Percentiles rank a stretch among this genome's conserved stretches.
These are phyloP conservation scores for Sporothrix pseudoabietina DNA, from an alignment of 2,329 filamentous ascomycete species.

Conservation along the genomic window DNA sequence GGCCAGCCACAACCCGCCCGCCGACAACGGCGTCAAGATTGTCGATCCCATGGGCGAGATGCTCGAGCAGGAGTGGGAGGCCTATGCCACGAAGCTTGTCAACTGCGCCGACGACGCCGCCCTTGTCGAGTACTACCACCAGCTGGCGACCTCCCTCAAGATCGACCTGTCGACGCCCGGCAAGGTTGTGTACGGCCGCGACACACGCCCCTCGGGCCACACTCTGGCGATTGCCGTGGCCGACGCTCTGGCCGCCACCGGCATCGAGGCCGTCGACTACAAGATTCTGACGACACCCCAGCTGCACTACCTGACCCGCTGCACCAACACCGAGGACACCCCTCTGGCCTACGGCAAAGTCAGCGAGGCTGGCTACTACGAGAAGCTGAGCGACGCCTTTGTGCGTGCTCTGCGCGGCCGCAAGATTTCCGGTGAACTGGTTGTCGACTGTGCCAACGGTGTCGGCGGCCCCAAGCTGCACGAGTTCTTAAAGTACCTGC, in stretches of 20 bases:
- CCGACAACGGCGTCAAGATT: conserved; percentile 92
- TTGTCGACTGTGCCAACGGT: conserved; percentile 94
- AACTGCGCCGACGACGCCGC: conserved; percentile 77
- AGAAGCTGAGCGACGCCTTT: conserved; percentile 86
- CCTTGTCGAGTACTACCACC: conserved; percentile 74
- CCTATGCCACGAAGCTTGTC: conserved; percentile 82
- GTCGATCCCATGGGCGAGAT: conserved; percentile 98
- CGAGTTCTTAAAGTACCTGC: conserved; percentile 82
- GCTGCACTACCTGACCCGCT: conserved; percentile 93
- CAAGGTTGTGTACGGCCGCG: conserved; percentile 84
- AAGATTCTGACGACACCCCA: conserved; percentile 96
- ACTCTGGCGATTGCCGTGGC: conserved; percentile 77
- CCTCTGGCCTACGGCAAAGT: conserved; percentile 84
- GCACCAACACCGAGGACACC: conserved; percentile 88
- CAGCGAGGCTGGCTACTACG: conserved; percentile 90
- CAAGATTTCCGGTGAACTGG: conserved; percentile 72
- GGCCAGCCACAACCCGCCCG: conserved; percentile 86
- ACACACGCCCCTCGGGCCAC: conserved; percentile 90
- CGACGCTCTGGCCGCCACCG: conserved; percentile 75
- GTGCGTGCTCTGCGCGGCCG: conserved; percentile 77
- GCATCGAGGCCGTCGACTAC: conserved; percentile 76
- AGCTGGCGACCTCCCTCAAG: conserved; percentile 73
- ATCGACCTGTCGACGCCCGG: conserved; percentile 71
- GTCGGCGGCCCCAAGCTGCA: conserved; percentile 89
- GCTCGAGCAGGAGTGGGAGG: conserved; percentile 95